Evolutionary conservation across 768 basidiomycete genomes (phyloP), one percentile per base, ranked within the genome.

Genomic region (Agrocybe praecox): DNA sequence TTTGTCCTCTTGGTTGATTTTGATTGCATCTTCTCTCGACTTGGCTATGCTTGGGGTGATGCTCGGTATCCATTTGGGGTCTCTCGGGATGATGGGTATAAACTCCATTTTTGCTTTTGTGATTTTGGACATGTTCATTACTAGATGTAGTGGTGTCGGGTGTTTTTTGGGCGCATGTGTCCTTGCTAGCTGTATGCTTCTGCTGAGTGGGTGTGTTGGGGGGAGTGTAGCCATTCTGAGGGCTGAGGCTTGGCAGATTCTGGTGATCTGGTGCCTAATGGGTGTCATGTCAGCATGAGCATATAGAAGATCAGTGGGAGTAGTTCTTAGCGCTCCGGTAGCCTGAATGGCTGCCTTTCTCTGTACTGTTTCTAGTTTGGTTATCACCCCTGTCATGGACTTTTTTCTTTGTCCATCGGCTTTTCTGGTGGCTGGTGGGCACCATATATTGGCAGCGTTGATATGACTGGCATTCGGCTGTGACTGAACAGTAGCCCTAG

Each of bases 371-470:
- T 53, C 52, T 33, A 64, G 21, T 19, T 56, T 62, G 14, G 32
- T 48, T 2, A 58, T 46, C 2, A 23, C 47, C 7, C 57, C 50
- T 14, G 36, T 46, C 48, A 53, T 56, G 11, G 49, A 56, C 19
- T 22, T 52, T n/a, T 8, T 18, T 48, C 42, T 24, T 46, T 49
- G 40, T 40, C 21, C 23, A 2, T 49, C 29, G 4, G 26, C 26
- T 10, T 18, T 51, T 34, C 40, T 32, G 7, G 33, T n/a, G 11
- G 26, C 42, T 32, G 59, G 56, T 18, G 63, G 42, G 18, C 56
- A 58, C 54, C 57, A 74, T 19, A 72, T 54, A n/a, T 72, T 67
- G 1, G 61, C 64, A 14, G 64, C n/a, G n/a, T n/a, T n/a, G n/a
- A n/a, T n/a, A n/a, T n/a, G n/a, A n/a, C n/a, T n/a, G n/a, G n/a